Base-by-base conservation (phyloP, 345 rosid genomes). In the Lepidium africanum region DNA sequence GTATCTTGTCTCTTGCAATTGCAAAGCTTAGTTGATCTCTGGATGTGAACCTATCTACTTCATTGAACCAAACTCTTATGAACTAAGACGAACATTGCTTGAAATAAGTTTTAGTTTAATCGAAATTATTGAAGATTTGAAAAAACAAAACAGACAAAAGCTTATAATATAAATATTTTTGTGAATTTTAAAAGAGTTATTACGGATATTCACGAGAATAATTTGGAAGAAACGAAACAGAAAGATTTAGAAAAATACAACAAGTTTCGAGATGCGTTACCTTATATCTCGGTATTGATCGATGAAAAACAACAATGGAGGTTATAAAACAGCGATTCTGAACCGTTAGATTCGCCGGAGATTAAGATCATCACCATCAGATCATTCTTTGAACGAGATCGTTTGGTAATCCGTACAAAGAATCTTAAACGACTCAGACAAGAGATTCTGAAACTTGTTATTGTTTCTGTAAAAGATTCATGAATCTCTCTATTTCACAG, bases 11-110 rank as follows among this genome's bases (percentile, higher is more conserved):
- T 79, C 98, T 83, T 15, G 85, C 89, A 3, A 77, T 82, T 50
- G 95, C 86, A 74, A 89, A 92, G 80, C 98, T 92, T 59, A 92
- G 57, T 76, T 92, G 98, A 69, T 92, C 98, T 78, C 98, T 82
- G 5, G 96, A 78, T 45, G 98, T 92, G 79, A 89, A 92, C 13
- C 91, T 84, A 70, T 87, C 95, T 25, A 92, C 98, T 82, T 92
- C 98, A 42, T 89, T 87, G 82, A 89, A 92, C 98, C 98, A 92
- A n/a, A 87, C 79, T 74, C 98, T 89, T 15, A 86, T 78, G 76
- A 89, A 86, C n/a, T n/a, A n/a, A n/a, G n/a, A n/a, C n/a, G n/a
- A n/a, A n/a, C n/a, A n/a, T n/a, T n/a, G n/a, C n/a, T n/a, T n/a
- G n/a, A n/a, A n/a, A n/a, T n/a, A n/a, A n/a, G n/a, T n/a, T n/a